Percentiles rank a stretch among this genome's conserved stretches.
Conservation (phyloP, 1,284 basidiomycete species). For the Fomitopsis pinicola region DNA sequence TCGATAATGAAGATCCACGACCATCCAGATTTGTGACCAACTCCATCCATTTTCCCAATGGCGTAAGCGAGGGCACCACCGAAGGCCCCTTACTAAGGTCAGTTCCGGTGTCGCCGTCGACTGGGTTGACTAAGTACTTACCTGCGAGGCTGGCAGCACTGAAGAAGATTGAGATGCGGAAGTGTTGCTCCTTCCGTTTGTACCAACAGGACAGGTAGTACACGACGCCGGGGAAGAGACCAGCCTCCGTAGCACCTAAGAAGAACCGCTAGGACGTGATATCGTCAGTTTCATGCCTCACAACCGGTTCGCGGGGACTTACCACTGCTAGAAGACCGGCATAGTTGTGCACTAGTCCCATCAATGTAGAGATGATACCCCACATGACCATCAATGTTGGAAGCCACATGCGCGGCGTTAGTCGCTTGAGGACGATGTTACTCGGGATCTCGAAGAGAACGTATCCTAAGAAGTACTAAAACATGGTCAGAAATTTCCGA, state of each 20-base stretch:
- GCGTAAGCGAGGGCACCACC: slow-evolving; percentile 50
- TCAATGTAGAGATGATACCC: slow-evolving; percentile 42
- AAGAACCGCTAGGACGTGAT: slow-evolving; percentile 35
- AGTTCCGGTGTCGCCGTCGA: neutral
- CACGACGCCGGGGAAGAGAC: slow-evolving; percentile 52
- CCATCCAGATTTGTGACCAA: slow-evolving; percentile 46
- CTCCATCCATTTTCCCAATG: slow-evolving; percentile 48
- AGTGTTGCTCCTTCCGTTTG: slow-evolving; percentile 13
- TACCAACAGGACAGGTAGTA: slow-evolving; percentile 45
- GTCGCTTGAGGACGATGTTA: slow-evolving; percentile 16
- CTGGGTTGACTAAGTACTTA: slow-evolving; percentile 19
- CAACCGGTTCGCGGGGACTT: slow-evolving; percentile 8
- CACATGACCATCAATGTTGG: slow-evolving; percentile 11
- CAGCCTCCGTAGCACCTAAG: slow-evolving; percentile 38
- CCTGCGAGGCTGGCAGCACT: slow-evolving; percentile 50
- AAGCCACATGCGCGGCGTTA: slow-evolving; percentile 45
- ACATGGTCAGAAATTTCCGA: slow-evolving; percentile 33
- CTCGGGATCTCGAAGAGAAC: slow-evolving; percentile 63
- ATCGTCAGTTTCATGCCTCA: slow-evolving; percentile 11
- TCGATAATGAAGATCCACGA: slow-evolving; percentile 62
- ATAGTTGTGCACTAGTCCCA: slow-evolving; percentile 55
- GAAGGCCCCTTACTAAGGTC: slow-evolving; percentile 13
- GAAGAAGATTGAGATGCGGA: slow-evolving; percentile 42
- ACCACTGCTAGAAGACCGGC: slow-evolving; percentile 54
- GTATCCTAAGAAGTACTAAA: slow-evolving; percentile 55